Evolutionary conservation across 192 early-diverging fungal genomes (phyloP).

Genomic region (Coemansia sp.): DNA sequence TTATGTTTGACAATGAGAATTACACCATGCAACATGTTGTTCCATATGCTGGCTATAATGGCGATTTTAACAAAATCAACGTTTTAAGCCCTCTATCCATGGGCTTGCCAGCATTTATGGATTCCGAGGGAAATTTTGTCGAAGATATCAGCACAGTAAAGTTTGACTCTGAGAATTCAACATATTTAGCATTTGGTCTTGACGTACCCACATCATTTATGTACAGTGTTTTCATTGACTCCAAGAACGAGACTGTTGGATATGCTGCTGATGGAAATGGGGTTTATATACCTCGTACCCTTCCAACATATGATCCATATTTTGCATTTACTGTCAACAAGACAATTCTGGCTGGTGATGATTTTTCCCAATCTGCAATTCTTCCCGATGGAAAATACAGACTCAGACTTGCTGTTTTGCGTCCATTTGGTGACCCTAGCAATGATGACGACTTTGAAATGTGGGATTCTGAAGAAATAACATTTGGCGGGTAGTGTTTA

Average conservation of each 20-base stretch:
- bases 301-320: not conserved
- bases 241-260: not conserved
- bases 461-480: constrained; percentile 2
- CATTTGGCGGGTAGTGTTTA: not conserved
- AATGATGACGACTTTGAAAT: constrained; percentile 1
- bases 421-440: constrained; percentile 4
- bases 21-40: not conserved
- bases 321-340: not conserved
- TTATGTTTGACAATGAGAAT: not conserved
- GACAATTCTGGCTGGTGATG: not conserved
- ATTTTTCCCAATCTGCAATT: constrained; percentile 37
- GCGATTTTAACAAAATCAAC: not conserved
- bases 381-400: constrained; percentile 1
- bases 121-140: not conserved
- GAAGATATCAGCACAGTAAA: not conserved
- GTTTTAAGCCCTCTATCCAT: not conserved
- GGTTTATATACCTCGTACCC: not conserved
- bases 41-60: constrained; percentile 8
- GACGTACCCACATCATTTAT: not conserved
- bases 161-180: not conserved
- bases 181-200: not conserved
- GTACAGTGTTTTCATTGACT: not conserved
- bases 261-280: not conserved
- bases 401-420: not conserved
- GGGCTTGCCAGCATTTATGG: not conserved